Evolutionary conservation across 2,329 filamentous ascomycete species (phyloP).

Genomic region (Geosmithia putterillii): DNA sequence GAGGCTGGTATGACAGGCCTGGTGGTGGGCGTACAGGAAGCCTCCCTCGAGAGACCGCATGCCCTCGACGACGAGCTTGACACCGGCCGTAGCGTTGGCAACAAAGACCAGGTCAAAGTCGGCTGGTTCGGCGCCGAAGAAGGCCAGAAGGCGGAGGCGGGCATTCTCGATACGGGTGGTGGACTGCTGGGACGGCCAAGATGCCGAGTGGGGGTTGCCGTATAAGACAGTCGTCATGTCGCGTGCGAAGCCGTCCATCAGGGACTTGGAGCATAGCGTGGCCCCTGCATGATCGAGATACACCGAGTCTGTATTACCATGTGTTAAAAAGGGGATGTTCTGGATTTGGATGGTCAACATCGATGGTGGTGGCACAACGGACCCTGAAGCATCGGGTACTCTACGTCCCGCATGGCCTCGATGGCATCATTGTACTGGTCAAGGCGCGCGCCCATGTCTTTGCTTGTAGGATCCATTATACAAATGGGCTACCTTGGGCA

Average conservation of each 20-base stretch:
- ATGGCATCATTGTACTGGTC: slow-evolving; percentile 43
- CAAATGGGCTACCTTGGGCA: no score
- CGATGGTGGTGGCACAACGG: slow-evolving; percentile 5
- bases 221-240: slow-evolving; percentile 71
- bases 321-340: slow-evolving; percentile 1
- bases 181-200: slow-evolving; percentile 65
- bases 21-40: slow-evolving; percentile 74
- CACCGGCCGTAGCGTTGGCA: slow-evolving; percentile 79
- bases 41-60: slow-evolving; percentile 57
- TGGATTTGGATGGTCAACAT: slow-evolving; percentile 3
- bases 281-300: slow-evolving; percentile 96
- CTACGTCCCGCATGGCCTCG: slow-evolving; percentile 42
- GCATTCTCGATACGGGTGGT: slow-evolving; percentile 65
- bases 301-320: slow-evolving; percentile 59
- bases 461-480: no score
- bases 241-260: slow-evolving; percentile 67
- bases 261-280: slow-evolving; percentile 67
- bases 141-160: slow-evolving; percentile 55
- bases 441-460: neutral
- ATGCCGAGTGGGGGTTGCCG: slow-evolving; percentile 87
- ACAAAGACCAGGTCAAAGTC: slow-evolving; percentile 86
- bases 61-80: slow-evolving; percentile 76
- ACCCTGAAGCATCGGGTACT: slow-evolving; percentile 64
- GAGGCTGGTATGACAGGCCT: slow-evolving; percentile 75
- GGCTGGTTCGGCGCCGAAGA: slow-evolving; percentile 71